A percentile compares a stretch with the other conserved stretches of the same genome.
Evolutionary conservation across 2,329 filamentous ascomycete genomes (phyloP).

Genomic region (Escovopsis weberi): DNA sequence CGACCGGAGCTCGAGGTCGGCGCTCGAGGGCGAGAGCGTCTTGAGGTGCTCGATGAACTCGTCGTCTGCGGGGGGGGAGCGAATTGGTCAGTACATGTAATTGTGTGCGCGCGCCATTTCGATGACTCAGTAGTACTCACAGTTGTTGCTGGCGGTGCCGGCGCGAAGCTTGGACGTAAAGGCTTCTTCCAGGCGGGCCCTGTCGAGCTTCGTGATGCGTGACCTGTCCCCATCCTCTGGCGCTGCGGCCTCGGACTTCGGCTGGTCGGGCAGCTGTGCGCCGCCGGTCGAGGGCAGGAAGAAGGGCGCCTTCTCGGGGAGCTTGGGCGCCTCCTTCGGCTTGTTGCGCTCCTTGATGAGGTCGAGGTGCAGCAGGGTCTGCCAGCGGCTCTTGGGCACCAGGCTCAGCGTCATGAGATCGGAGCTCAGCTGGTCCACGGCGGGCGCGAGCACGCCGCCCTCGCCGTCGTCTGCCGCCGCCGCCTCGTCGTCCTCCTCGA

Average conservation of each 20-base stretch:
- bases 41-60: slow-evolving; percentile 68
- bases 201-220: slow-evolving; percentile 55
- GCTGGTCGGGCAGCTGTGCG: slow-evolving; percentile 22
- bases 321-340: slow-evolving; percentile 80
- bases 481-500: slow-evolving; percentile 35
- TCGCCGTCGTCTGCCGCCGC: slow-evolving; percentile 28
- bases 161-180: slow-evolving; percentile 43
- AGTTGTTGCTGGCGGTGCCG: slow-evolving; percentile 42
- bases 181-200: slow-evolving; percentile 38
- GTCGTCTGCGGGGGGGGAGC: slow-evolving; percentile 28
- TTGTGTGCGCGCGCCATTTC: too few relatives aligned
- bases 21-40: slow-evolving; percentile 64
- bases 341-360: slow-evolving; percentile 89
- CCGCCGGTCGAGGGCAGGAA: slow-evolving; percentile 61
- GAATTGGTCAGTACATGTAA: too few relatives aligned
- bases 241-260: slow-evolving; percentile 16
- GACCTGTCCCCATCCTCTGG: slow-evolving; percentile 37
- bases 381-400: slow-evolving; percentile 84
- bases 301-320: slow-evolving; percentile 88
- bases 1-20: slow-evolving; percentile 83
- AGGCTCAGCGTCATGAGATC: slow-evolving; percentile 81
- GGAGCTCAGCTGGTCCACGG: slow-evolving; percentile 62
- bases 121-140: slow-evolving; percentile 26
- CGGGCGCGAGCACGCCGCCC: slow-evolving; percentile 38
- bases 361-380: slow-evolving; percentile 84